Evolutionary conservation across 2,329 filamentous ascomycete genomes (phyloP), one percentile per base, ranked within the genome.

Genomic region (Neoarthrinium moseri): DNA sequence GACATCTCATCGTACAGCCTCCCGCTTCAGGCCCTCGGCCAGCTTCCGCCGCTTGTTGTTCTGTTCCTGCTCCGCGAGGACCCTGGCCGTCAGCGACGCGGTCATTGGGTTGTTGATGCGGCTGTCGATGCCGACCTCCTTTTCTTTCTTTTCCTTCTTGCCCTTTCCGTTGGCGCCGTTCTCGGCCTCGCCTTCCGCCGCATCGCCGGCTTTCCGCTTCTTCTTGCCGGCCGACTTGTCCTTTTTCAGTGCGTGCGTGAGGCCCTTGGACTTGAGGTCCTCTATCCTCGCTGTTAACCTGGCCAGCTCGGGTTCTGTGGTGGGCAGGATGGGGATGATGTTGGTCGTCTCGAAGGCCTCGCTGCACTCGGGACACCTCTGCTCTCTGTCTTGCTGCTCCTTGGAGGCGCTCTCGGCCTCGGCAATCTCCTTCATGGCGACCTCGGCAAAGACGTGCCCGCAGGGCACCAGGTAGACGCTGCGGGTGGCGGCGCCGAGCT

Each of bases 401-500:
- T 11, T 51, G 22, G 45, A 47, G n/a, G n/a, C n/a, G n/a, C n/a
- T n/a, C 26, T 55, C 56, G 23, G 48, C 44, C 6, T 35, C 47
- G 3, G 71, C 63, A n/a, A 95, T 82, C 66, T 94, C 88, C 55
- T 85, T 87, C 54, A 97, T 84, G 6, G 91, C 90, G 43, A 84
- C 83, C 50, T 95, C 91, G 1, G 89, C 86, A 67, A 97, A 97
- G 1, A 89, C 91, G 72, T 99, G 95, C 0, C 94, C 95, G 59
- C 94, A 99, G 0, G 94, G 94, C 4, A 97, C 89, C 3, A 99
- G 60, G 59, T 97, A 99, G 2, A 95, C 89, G 1, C 90, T 78
- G 66, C 86, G 92, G 13, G 86, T 84, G 5, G 77, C 76, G 0
- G 91, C 84, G 0, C 94, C 94, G 20, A 99, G 70, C 63, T 87